Conservation (phyloP, 257 asterid genomes). For the Scutellaria barbata region DNA sequence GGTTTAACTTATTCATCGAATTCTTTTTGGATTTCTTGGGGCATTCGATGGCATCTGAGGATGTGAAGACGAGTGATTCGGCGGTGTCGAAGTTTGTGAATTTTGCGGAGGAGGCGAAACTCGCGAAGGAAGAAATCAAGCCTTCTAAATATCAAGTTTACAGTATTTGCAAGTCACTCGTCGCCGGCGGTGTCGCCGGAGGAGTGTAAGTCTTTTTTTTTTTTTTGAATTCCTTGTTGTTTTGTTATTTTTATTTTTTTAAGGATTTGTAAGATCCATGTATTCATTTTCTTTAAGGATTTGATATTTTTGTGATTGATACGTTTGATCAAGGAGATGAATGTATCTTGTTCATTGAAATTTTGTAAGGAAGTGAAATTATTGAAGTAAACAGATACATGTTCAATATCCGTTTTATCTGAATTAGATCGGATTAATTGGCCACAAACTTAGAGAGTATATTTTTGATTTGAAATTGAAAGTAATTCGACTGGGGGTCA, state of each 20-base stretch:
- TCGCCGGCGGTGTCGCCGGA: conserved; percentile 90
- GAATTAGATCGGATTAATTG: background rate
- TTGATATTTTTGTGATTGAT: conserved; percentile 4
- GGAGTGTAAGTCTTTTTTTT: conserved; percentile 65
- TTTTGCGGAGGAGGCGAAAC: conserved; percentile 88
- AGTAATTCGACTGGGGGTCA: background rate
- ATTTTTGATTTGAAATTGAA: conserved; percentile 5
- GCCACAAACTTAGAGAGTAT: background rate
- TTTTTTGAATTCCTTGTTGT: background rate
- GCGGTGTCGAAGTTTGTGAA: conserved; percentile 86
- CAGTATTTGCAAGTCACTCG: conserved; percentile 78
- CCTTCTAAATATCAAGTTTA: conserved; percentile 62
- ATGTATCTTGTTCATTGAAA: background rate
- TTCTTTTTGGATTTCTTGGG: conserved; percentile 11
- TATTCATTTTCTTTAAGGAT: conserved; percentile 14
- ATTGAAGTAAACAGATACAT: conserved; percentile 9
- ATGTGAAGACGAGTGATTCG: conserved; percentile 75
- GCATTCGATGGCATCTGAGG: conserved; percentile 80
- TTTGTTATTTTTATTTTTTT: background rate
- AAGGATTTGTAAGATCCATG: background rate
- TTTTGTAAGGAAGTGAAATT: conserved; percentile 4
- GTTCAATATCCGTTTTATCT: background rate
- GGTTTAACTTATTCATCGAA: conserved; percentile 23
- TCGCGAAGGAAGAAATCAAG: conserved; percentile 75
- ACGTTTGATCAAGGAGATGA: background rate